Conservation (phyloP, 129 eudicot species). For the Lactuca saligna region DNA sequence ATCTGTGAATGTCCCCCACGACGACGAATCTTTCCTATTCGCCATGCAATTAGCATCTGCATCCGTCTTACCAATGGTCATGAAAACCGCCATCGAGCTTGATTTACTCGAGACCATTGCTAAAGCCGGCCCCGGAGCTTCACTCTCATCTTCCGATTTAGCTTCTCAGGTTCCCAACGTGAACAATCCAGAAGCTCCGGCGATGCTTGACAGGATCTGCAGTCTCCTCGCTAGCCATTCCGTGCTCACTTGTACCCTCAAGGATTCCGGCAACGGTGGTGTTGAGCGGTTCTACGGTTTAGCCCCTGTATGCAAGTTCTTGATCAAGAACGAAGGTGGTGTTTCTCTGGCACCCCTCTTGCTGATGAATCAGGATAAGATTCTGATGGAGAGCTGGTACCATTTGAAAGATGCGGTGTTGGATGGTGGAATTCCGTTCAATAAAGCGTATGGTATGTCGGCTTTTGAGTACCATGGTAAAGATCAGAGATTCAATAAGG, state of each 20-base stretch:
- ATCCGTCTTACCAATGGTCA: slow-evolving; percentile 38
- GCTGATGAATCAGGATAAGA: slow-evolving; percentile 91
- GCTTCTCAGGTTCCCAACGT: slow-evolving; percentile 31
- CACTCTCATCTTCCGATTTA: slow-evolving; percentile 26
- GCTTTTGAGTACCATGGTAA: slow-evolving; percentile 71
- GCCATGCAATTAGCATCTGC: slow-evolving; percentile 37
- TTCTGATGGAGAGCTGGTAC: slow-evolving; percentile 86
- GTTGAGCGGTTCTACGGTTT: slow-evolving; percentile 72
- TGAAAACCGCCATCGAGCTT: slow-evolving; percentile 44
- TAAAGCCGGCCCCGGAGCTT: slow-evolving; percentile 34
- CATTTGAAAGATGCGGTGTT: slow-evolving; percentile 68
- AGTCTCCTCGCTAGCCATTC: slow-evolving; percentile 39
- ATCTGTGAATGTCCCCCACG: slow-evolving; percentile 13
- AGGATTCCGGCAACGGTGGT: slow-evolving; percentile 38
- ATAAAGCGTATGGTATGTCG: slow-evolving; percentile 75
- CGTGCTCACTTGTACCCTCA: slow-evolving; percentile 41
- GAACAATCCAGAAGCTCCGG: slow-evolving; percentile 38
- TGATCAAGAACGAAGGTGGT: slow-evolving; percentile 78
- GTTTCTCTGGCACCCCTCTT: slow-evolving; percentile 68
- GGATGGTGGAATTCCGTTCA: slow-evolving; percentile 75
- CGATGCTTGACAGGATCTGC: slow-evolving; percentile 38
- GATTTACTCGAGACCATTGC: slow-evolving; percentile 40
- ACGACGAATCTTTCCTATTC: slow-evolving; percentile 34
- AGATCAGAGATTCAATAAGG: slow-evolving; percentile 60
- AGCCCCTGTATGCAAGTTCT: slow-evolving; percentile 82